phyloP scores from a whole-genome alignment of 148 eudicot species.

The Silene conica region DNA sequence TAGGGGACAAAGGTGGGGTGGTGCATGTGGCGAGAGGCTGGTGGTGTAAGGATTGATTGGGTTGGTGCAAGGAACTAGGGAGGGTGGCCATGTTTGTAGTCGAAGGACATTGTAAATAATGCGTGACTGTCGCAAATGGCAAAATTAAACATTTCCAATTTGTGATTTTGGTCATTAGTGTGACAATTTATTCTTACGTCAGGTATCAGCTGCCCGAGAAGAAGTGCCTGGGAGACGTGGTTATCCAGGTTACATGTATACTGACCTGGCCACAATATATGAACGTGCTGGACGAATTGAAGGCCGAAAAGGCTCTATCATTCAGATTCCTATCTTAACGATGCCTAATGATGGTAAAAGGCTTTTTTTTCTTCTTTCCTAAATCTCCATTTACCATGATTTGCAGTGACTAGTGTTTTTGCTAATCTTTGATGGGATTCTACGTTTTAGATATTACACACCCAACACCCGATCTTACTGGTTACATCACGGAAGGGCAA shows the following conservation, averaged over 20 bases:
- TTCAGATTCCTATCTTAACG: conserved; percentile 92
- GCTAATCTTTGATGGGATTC: neutral
- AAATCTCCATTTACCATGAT: neutral
- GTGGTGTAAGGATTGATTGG: too few relatives aligned
- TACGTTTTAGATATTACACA: conserved; percentile 86
- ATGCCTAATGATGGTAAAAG: conserved; percentile 95
- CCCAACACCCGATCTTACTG: conserved; percentile 99
- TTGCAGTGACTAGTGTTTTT: neutral
- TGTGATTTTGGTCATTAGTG: neutral
- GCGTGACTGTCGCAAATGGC: too few relatives aligned
- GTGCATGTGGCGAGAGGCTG: too few relatives aligned
- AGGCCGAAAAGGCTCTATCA: conserved; percentile 94
- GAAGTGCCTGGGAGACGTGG: conserved; percentile 99
- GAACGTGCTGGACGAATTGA: conserved; percentile 99
- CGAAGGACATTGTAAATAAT: too few relatives aligned
- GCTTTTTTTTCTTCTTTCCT: neutral
- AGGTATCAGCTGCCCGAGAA: conserved; percentile 99
- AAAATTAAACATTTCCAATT: too few relatives aligned
- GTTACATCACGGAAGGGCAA: conserved; percentile 98
- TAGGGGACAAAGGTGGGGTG: too few relatives aligned
- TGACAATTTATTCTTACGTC: conserved; percentile 14
- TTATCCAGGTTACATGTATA: conserved; percentile 99
- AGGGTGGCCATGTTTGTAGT: too few relatives aligned
- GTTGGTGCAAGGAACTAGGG: too few relatives aligned
- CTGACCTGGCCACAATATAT: conserved; percentile 97